Evolutionary conservation across 306 rosid species (phyloP).

Genomic region (Medicago truncatula): DNA sequence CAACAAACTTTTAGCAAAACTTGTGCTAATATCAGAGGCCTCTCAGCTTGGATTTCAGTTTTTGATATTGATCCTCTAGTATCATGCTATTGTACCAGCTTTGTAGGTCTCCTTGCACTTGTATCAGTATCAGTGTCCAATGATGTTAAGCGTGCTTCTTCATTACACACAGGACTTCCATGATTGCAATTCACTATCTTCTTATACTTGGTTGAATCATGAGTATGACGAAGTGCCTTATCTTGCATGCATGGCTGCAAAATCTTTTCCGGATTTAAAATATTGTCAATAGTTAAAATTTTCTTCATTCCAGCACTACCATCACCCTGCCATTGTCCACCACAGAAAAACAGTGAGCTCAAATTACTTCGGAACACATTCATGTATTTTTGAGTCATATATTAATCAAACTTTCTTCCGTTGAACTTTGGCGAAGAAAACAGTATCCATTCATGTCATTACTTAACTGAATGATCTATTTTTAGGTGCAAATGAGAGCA

Average conservation of each 20-base stretch:
- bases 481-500: neutral
- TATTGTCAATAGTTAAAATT: neutral
- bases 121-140: neutral
- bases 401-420: neutral
- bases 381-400: slow-evolving; percentile 23
- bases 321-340: slow-evolving; percentile 56
- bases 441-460: neutral
- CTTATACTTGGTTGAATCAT: slow-evolving; percentile 35
- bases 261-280: slow-evolving; percentile 28
- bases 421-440: slow-evolving; percentile 15
- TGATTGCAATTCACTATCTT: slow-evolving; percentile 33
- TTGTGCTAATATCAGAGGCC: slow-evolving; percentile 16
- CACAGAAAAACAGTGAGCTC: slow-evolving; percentile 28
- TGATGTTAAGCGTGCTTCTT: slow-evolving; percentile 32
- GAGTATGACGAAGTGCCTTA: slow-evolving; percentile 34
- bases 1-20: slow-evolving; percentile 33
- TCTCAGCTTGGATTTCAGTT: slow-evolving; percentile 39
- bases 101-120: slow-evolving; percentile 18
- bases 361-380: slow-evolving; percentile 4
- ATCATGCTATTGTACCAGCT: slow-evolving; percentile 20
- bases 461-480: neutral
- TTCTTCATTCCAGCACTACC: slow-evolving; percentile 32
- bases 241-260: slow-evolving; percentile 40
- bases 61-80: slow-evolving; percentile 26
- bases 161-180: slow-evolving; percentile 31